phyloP scores from a whole-genome alignment of 331 rosid species.

The Phaseolus coccineus region DNA sequence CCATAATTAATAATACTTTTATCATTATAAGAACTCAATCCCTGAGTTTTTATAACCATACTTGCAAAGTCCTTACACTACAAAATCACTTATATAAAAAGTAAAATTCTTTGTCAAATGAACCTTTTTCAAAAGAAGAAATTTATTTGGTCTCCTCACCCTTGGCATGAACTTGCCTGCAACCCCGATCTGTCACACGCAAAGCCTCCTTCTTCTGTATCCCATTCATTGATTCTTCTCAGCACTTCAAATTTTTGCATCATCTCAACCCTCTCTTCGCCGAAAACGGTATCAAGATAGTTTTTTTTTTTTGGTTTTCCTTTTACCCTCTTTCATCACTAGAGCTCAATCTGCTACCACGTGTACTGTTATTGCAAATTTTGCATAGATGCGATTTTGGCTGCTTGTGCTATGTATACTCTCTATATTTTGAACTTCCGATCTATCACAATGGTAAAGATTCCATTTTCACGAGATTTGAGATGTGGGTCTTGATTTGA shows the following conservation, averaged over 20 bases:
- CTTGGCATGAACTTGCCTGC: background rate
- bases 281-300: background rate
- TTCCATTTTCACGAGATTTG: background rate
- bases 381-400: background rate
- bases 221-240: background rate
- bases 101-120: background rate
- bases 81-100: too few relatives aligned
- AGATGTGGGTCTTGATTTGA: constrained; percentile 1
- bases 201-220: background rate
- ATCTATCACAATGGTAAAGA: constrained; percentile 1
- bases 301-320: too few relatives aligned
- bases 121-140: background rate
- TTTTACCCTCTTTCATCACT: background rate
- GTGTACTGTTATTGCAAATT: background rate
- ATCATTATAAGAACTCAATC: too few relatives aligned
- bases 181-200: background rate
- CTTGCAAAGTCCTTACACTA: too few relatives aligned
- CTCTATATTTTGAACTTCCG: background rate
- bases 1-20: too few relatives aligned
- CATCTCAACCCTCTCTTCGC: background rate
- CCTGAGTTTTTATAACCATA: too few relatives aligned
- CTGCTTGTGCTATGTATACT: background rate
- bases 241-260: background rate
- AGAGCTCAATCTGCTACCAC: background rate
- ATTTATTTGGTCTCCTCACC: background rate